Conservation (phyloP, 208 protist genomes). For the Crithidia expoeki region DNA sequence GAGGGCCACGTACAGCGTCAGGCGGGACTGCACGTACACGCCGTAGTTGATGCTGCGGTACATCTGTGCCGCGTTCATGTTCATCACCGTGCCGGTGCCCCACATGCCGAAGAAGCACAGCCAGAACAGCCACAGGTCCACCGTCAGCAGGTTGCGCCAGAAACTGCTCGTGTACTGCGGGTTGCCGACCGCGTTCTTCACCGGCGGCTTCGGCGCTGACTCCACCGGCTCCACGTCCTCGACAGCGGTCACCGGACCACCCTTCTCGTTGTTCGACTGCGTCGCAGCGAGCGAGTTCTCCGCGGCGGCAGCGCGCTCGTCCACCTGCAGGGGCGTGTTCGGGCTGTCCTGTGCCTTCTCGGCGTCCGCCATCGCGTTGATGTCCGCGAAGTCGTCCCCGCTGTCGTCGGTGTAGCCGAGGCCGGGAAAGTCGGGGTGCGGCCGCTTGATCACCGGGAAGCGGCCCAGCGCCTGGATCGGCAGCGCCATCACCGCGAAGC, state of each 20-base stretch:
- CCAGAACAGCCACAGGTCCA: slow-evolving; percentile 78
- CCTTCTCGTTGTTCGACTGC: neutral
- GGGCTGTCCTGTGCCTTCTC: neutral
- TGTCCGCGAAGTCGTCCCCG: slow-evolving; percentile 12
- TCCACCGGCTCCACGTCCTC: slow-evolving; percentile 13
- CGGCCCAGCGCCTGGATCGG: slow-evolving; percentile 72
- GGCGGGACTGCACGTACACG: slow-evolving; percentile 31
- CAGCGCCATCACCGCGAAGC: slow-evolving; percentile 60
- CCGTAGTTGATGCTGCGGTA: slow-evolving; percentile 68
- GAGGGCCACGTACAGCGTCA: slow-evolving; percentile 66
- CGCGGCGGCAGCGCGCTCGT: slow-evolving; percentile 3
- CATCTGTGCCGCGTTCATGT: slow-evolving; percentile 78
- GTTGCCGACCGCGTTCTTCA: slow-evolving; percentile 32
- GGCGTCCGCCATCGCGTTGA: slow-evolving; percentile 16
- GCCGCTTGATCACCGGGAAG: slow-evolving; percentile 51
- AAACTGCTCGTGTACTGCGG: slow-evolving; percentile 71
- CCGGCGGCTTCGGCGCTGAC: slow-evolving; percentile 4
- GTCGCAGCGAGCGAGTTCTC: neutral
- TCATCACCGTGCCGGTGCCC: slow-evolving; percentile 74
- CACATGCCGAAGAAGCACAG: slow-evolving; percentile 71
- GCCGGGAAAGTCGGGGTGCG: slow-evolving; percentile 39
- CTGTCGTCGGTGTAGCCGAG: slow-evolving; percentile 44
- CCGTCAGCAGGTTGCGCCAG: slow-evolving; percentile 67
- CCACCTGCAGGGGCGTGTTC: neutral
- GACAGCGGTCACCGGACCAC: neutral